These are phyloP conservation scores for Apodospora peruviana DNA, from an alignment of 495 filamentous ascomycete species.

Conservation along the genomic window DNA sequence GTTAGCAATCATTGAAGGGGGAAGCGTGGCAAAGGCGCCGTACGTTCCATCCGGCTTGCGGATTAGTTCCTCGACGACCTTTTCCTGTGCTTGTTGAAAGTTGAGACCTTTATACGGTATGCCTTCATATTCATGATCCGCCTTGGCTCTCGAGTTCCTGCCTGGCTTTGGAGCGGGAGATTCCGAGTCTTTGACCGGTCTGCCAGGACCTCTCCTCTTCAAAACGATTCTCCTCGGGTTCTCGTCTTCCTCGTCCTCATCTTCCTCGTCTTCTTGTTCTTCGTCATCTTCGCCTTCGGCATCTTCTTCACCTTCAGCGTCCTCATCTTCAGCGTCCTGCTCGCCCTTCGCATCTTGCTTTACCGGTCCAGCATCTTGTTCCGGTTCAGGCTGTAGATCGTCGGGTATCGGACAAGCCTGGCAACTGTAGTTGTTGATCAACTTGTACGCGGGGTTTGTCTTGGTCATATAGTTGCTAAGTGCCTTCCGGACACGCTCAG, in stretches of 20 bases:
- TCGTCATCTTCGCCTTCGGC: conserved; percentile 23
- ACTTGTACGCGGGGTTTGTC: conserved; percentile 66
- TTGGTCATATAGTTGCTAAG: conserved; percentile 71
- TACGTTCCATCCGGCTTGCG: conserved; percentile 57
- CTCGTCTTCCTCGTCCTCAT: conserved; percentile 27
- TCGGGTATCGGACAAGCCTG: conserved; percentile 56
- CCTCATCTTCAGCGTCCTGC: conserved; percentile 16
- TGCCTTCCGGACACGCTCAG: conserved; percentile 68
- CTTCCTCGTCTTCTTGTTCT: conserved; percentile 28
- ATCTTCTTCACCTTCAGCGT: conserved; percentile 21
- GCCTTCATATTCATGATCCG: conserved; percentile 47
- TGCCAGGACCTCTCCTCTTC: conserved; percentile 25
- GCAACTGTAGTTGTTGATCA: conserved; percentile 49
- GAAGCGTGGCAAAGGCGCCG: conserved; percentile 13
- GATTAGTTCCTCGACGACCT: conserved; percentile 65
- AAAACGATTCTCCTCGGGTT: conserved; percentile 23
- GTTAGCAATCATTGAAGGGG: background rate
- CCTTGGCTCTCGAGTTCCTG: conserved; percentile 22
- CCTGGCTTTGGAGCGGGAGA: conserved; percentile 8
- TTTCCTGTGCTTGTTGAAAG: conserved; percentile 78
- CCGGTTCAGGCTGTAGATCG: conserved; percentile 24
- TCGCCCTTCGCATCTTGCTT: conserved; percentile 15
- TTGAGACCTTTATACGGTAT: conserved; percentile 56
- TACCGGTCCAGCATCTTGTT: conserved; percentile 12
- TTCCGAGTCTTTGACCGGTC: conserved; percentile 9